phyloP scores from a whole-genome alignment of 352 stramenopile species.

The Phytophthora constricta region DNA sequence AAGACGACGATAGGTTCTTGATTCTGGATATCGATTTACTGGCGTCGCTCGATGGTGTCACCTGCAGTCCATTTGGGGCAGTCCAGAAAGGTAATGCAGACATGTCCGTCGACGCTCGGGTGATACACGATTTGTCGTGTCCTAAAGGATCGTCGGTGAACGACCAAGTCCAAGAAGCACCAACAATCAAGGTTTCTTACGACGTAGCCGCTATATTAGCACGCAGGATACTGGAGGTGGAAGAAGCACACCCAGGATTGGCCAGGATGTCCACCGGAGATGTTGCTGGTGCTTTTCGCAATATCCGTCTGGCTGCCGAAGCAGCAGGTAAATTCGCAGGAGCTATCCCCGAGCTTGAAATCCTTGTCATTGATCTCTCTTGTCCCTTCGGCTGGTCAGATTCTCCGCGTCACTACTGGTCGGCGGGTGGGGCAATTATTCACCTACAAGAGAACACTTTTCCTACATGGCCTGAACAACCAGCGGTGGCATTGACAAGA shows the following conservation, averaged over 20 bases:
- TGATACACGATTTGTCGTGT: constrained; percentile 27
- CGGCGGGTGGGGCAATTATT: constrained; percentile 3
- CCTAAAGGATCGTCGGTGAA: constrained; percentile 16
- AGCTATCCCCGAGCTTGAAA: not conserved
- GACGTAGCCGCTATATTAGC: constrained; percentile 6
- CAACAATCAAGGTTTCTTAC: not conserved
- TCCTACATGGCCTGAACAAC: not conserved
- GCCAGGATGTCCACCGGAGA: constrained; percentile 5
- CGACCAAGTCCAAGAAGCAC: not conserved
- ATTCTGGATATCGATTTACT: constrained; percentile 25
- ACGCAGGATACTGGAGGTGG: not conserved
- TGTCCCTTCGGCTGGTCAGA: constrained; percentile 16
- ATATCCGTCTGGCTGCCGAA: constrained; percentile 3
- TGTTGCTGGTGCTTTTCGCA: constrained; percentile 5
- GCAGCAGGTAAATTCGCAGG: constrained; percentile 8
- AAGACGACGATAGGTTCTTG: constrained; percentile 17
- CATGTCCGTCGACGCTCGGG: constrained; percentile 3
- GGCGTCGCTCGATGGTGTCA: not conserved
- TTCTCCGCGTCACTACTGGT: constrained; percentile 6
- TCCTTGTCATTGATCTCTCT: constrained; percentile 8
- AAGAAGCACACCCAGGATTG: not conserved
- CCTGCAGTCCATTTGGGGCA: constrained; percentile 23
- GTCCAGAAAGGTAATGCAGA: constrained; percentile 16
- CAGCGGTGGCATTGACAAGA: not conserved
- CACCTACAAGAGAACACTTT: not conserved